These are phyloP conservation scores for Rhodomyrtus tomentosa DNA, from an alignment of 345 rosid species.

Conservation along the genomic window DNA sequence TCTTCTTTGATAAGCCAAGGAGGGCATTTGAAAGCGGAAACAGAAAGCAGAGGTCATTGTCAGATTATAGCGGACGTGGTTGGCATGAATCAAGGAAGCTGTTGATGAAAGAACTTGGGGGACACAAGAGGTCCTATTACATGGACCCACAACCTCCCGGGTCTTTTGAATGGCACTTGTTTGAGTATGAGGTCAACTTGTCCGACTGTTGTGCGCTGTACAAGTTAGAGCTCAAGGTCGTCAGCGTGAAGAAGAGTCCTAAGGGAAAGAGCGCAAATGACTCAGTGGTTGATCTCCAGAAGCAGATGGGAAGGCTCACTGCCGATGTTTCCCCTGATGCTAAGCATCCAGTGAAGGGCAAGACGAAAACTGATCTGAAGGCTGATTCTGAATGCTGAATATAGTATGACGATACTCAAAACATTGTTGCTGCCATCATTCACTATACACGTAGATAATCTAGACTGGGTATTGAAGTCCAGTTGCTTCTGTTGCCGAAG, in stretches of 20 bases:
- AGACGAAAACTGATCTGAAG: slow-evolving; percentile 10
- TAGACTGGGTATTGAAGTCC: background rate
- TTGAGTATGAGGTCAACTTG: slow-evolving; percentile 46
- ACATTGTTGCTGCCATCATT: background rate
- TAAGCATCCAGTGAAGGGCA: slow-evolving; percentile 22
- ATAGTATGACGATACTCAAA: background rate
- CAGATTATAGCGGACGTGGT: slow-evolving; percentile 77
- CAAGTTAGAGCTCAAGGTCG: slow-evolving; percentile 56
- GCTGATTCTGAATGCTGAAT: background rate
- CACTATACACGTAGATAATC: background rate
- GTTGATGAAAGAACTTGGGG: slow-evolving; percentile 65
- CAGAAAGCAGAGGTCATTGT: slow-evolving; percentile 89
- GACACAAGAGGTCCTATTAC: slow-evolving; percentile 79
- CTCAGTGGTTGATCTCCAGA: slow-evolving; percentile 65
- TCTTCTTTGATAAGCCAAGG: slow-evolving; percentile 82
- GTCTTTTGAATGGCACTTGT: slow-evolving; percentile 72
- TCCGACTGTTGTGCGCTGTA: slow-evolving; percentile 51
- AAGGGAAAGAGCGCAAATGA: slow-evolving; percentile 45
- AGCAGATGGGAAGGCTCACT: slow-evolving; percentile 71
- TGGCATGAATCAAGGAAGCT: slow-evolving; percentile 96
- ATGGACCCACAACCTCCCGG: slow-evolving; percentile 91
- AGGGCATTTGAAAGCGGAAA: slow-evolving; percentile 85
- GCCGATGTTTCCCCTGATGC: slow-evolving; percentile 45
- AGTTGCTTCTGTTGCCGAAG: background rate
- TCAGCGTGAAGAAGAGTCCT: slow-evolving; percentile 50